Conservation (phyloP, 352 stramenopile genomes). For the Phytophthora brassicae region DNA sequence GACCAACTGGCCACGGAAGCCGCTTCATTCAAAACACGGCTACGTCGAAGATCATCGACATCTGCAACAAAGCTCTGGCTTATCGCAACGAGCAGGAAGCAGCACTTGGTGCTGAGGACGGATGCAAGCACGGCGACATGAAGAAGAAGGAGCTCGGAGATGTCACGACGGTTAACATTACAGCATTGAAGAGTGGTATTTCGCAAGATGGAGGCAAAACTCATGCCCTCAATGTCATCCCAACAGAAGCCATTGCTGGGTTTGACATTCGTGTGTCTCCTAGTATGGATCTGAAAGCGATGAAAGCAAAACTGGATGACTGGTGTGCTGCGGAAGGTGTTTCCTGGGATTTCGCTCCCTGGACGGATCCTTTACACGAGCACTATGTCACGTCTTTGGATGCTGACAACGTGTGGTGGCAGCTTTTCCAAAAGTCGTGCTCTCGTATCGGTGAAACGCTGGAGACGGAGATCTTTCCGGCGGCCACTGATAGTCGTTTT, state of each 20-base stretch:
- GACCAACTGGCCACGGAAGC: slow-evolving; percentile 84
- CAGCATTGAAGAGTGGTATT: slow-evolving; percentile 91
- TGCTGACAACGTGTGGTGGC: slow-evolving; percentile 57
- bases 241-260: slow-evolving; percentile 86
- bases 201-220: slow-evolving; percentile 74
- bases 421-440: slow-evolving; percentile 49
- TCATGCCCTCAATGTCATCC: slow-evolving; percentile 94
- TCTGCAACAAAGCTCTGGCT: slow-evolving; percentile 79
- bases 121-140: slow-evolving; percentile 92
- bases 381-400: slow-evolving; percentile 65
- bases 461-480: slow-evolving; percentile 93
- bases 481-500: slow-evolving; percentile 94
- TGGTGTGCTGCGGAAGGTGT: slow-evolving; percentile 90
- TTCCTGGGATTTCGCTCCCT: slow-evolving; percentile 74
- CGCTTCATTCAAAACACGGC: slow-evolving; percentile 95
- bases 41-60: slow-evolving; percentile 92
- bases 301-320: slow-evolving; percentile 78
- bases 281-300: slow-evolving; percentile 61
- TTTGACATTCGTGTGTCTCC: slow-evolving; percentile 96
- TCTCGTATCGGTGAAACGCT: slow-evolving; percentile 31
- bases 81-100: slow-evolving; percentile 91
- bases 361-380: slow-evolving; percentile 49
- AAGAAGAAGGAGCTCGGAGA: slow-evolving; percentile 93
- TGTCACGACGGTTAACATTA: slow-evolving; percentile 96
- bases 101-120: slow-evolving; percentile 58